Conservation (phyloP, 176 grass and related monocot species). For the Themeda triandra region DNA sequence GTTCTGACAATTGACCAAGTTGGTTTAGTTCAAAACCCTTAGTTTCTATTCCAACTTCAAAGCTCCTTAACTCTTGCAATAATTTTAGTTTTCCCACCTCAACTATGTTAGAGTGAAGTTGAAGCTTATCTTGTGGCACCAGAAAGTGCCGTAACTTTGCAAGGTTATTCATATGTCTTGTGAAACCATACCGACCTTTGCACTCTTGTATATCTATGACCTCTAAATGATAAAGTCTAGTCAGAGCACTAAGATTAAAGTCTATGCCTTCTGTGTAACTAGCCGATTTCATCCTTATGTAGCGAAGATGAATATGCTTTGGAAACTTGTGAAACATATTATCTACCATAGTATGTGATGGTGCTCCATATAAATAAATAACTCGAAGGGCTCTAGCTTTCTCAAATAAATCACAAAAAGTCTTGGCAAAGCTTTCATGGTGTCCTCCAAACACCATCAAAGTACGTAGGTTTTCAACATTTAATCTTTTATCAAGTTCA, state of each 20-base stretch:
- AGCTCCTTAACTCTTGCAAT: not conserved
- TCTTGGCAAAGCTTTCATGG: too few species aligned
- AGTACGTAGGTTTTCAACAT: conserved; percentile 15
- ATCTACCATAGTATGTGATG: not conserved
- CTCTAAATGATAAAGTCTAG: not conserved
- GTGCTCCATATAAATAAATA: not conserved
- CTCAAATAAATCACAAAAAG: not conserved
- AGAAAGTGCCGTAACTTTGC: not conserved
- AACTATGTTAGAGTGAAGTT: not conserved
- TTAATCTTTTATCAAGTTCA: not conserved
- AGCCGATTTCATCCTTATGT: not conserved
- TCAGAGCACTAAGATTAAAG: not conserved
- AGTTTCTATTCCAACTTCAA: not conserved
- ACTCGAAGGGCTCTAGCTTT: not conserved
- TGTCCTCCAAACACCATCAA: not conserved
- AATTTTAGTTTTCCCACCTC: not conserved
- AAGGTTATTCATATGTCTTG: not conserved
- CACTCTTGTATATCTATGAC: not conserved
- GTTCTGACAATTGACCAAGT: not conserved
- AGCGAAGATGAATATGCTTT: conserved; percentile 5
- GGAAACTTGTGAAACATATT: not conserved
- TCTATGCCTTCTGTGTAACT: accelerated
- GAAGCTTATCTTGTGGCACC: not conserved
- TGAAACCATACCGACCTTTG: not conserved
- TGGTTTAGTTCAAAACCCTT: not conserved